phyloP scores from a whole-genome alignment of 495 filamentous ascomycete genomes.

The Hypoxylon fragiforme region DNA sequence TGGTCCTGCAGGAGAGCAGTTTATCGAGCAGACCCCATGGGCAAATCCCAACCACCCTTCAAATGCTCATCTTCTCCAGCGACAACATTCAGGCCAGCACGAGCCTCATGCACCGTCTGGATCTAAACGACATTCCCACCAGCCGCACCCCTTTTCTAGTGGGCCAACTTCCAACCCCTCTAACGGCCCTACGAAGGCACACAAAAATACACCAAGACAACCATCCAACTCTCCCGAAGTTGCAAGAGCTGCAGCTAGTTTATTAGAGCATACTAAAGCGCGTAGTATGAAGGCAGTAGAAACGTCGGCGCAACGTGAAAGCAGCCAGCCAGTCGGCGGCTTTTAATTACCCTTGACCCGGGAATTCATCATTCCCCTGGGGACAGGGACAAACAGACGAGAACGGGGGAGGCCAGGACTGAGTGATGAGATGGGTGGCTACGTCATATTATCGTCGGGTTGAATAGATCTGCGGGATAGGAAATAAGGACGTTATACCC shows the following conservation, averaged over 20 bases:
- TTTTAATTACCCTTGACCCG: conserved; percentile 11
- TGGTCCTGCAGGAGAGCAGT: conserved; percentile 76
- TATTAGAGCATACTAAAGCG: conserved; percentile 36
- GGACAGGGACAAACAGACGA: conserved; percentile 4
- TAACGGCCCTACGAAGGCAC: conserved; percentile 28
- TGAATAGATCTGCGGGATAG: conserved; percentile 29
- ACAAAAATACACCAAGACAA: conserved; percentile 29
- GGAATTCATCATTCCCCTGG: conserved; percentile 8
- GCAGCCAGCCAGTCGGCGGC: conserved; percentile 19
- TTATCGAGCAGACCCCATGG: conserved; percentile 83
- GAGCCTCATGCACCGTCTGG: conserved; percentile 32
- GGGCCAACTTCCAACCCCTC: conserved; percentile 32
- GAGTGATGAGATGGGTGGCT: background rate
- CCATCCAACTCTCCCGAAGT: conserved; percentile 37
- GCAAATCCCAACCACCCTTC: conserved; percentile 83
- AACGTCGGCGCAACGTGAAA: conserved; percentile 22
- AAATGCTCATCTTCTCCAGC: conserved; percentile 56
- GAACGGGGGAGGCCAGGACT: background rate
- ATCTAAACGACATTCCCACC: conserved; percentile 40
- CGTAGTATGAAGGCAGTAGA: conserved; percentile 33
- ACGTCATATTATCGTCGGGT: conserved; percentile 3
- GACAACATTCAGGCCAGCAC: conserved; percentile 43
- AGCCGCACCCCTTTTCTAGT: conserved; percentile 33
- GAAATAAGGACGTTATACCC: conserved; percentile 36
- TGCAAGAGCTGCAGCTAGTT: conserved; percentile 33